A percentile compares a stretch with the other conserved stretches of the same genome.
phyloP scores from a whole-genome alignment of 306 rosid species.

The Rosa multiflora region DNA sequence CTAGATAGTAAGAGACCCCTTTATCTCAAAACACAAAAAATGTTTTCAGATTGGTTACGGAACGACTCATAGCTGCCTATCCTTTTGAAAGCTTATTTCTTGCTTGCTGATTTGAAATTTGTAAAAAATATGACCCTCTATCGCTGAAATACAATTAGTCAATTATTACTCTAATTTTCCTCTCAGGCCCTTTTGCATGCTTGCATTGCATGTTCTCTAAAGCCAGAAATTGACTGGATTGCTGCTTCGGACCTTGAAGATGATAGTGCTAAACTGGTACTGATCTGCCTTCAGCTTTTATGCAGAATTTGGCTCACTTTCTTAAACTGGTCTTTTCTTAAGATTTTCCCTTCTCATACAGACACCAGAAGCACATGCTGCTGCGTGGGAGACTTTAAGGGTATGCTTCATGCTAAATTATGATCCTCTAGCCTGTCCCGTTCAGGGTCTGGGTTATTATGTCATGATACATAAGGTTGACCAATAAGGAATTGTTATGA shows the following conservation, averaged over 20 bases:
- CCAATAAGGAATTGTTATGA: background rate
- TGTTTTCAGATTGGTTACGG: background rate
- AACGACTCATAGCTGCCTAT: background rate
- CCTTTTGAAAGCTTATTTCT: background rate
- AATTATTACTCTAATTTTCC: constrained; percentile 6
- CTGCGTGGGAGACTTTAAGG: constrained; percentile 85
- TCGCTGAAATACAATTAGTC: background rate
- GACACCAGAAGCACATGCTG: constrained; percentile 90
- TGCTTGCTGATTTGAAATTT: background rate
- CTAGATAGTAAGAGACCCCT: background rate
- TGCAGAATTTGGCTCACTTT: constrained; percentile 22
- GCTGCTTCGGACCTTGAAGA: constrained; percentile 99
- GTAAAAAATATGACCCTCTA: background rate
- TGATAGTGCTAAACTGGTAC: constrained; percentile 73
- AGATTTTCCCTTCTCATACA: constrained; percentile 36
- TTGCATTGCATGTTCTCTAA: constrained; percentile 75
- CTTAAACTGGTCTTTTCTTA: constrained; percentile 25
- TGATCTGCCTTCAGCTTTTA: constrained; percentile 21
- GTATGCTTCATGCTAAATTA: constrained; percentile 37
- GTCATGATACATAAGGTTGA: background rate
- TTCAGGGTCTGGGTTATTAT: background rate
- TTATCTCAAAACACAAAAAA: background rate
- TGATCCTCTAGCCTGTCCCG: background rate
- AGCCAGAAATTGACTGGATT: constrained; percentile 94
- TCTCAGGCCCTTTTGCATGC: constrained; percentile 98